A percentile compares a stretch with the other conserved stretches of the same genome.
Evolutionary conservation across 352 stramenopile species (phyloP).

Genomic region (Globisporangium acanthophoron): DNA sequence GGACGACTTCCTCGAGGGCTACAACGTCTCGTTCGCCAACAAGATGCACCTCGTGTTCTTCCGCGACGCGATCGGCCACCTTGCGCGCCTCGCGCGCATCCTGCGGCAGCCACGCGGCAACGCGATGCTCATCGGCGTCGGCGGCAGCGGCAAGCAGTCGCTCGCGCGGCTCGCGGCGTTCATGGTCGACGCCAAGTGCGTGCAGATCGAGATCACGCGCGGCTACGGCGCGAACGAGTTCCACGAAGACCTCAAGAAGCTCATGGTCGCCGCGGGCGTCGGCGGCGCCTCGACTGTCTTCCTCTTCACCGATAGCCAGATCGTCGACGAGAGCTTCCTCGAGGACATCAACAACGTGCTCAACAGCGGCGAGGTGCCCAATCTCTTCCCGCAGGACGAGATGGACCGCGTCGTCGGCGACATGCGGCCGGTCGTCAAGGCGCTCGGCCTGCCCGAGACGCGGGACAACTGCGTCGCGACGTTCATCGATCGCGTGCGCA

Average conservation of each 20-base stretch:
- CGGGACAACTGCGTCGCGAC: constrained; percentile 87
- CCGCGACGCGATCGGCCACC: constrained; percentile 88
- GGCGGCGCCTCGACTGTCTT: constrained; percentile 79
- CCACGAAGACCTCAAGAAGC: constrained; percentile 89
- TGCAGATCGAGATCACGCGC: constrained; percentile 92
- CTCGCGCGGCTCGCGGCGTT: constrained; percentile 88
- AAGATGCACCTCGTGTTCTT: constrained; percentile 98
- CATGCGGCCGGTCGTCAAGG: constrained; percentile 89
- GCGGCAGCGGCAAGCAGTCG: constrained; percentile 92
- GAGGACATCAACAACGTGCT: constrained; percentile 97
- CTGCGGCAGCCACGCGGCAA: constrained; percentile 91
- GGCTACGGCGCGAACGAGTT: constrained; percentile 89
- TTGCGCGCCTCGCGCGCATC: constrained; percentile 86
- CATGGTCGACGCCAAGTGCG: constrained; percentile 89
- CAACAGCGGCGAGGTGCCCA: constrained; percentile 95
- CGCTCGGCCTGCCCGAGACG: constrained; percentile 85
- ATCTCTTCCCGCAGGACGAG: constrained; percentile 91
- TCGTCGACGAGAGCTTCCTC: constrained; percentile 93
- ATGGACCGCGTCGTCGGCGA: constrained; percentile 92
- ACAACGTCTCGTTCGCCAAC: constrained; percentile 91
- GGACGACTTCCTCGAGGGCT: constrained; percentile 92
- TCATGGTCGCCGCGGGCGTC: constrained; percentile 93
- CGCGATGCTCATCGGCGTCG: constrained; percentile 95
- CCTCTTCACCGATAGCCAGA: constrained; percentile 94
- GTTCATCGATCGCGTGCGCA: constrained; percentile 90